Evolutionary conservation across 352 stramenopile genomes (phyloP), one percentile per base, ranked within the genome.

Genomic region (Globisporangium carolinianum): DNA sequence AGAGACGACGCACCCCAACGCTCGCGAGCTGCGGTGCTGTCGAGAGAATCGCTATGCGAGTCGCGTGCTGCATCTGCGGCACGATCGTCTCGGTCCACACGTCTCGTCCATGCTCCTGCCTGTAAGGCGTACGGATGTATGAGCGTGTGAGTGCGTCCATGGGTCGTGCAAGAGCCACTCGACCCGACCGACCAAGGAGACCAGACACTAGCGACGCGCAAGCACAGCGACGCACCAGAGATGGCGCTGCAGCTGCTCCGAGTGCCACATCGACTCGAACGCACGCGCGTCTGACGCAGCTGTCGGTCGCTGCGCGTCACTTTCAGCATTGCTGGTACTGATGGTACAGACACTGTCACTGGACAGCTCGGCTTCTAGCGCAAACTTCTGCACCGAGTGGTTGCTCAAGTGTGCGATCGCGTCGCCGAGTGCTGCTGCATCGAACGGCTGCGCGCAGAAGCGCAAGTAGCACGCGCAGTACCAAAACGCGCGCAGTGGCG

Each of bases 361-460:
- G 2, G 24, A 32, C 2, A 32, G 24, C 6, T 47, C 49, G 3
- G 58, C 24, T 14, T 38, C 32, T 1, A 50, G 42, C 15, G 68
- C 77, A 9, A 89, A 42, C 55, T 91, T 88, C 47, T 96, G 86
- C 36, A 96, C 66, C 2, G 86, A 94, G 61, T 88, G 86, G 62
- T 96, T 96, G 61, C 81, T 93, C 45, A 96, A 57, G 48, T 96
- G 86, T 7, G 74, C 73, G 49, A 86, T 87, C 5, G 50, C 66
- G 64, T 94, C 83, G 1, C 73, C 58, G 9, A 88, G 58, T 10
- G 39, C 53, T 0, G 56, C 54, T 0, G 59, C 35, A 0, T 59
- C 38, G 0, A 91, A 96, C 8, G 60, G 55, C 46, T 67, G 64
- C 14, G 75, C 71, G 47, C 81, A 89, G 62, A 94, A 94, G 0